A percentile compares a stretch with the other conserved stretches of the same genome.
Evolutionary conservation across 176 grass and related monocot species (phyloP).

Genomic region (Oropetium thomaeum): DNA sequence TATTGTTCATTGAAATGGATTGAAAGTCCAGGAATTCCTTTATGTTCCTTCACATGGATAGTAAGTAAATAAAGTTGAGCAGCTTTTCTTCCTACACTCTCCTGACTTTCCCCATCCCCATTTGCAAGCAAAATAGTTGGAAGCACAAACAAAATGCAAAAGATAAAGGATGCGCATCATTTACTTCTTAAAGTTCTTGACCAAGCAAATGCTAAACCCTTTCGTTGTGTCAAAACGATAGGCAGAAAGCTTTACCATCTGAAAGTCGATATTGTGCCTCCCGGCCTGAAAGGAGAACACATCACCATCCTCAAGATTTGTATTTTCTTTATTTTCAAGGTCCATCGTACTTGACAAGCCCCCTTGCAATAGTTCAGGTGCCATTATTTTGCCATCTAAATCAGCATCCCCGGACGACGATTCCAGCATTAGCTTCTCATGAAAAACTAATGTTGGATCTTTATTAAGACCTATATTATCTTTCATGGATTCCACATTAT

Average conservation of each 20-base stretch:
- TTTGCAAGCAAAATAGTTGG: background rate
- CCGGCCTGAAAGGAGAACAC: conserved; percentile 74
- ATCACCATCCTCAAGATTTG: conserved; percentile 62
- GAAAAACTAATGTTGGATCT: conserved; percentile 82
- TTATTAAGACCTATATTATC: conserved; percentile 49
- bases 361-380: conserved; percentile 42
- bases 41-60: conserved; percentile 2
- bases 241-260: conserved; percentile 49
- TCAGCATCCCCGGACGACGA: conserved; percentile 42
- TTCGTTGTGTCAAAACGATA: background rate
- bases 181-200: conserved; percentile 7
- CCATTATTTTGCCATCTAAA: conserved; percentile 34
- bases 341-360: conserved; percentile 39
- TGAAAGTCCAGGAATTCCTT: background rate
- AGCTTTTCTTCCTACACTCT: background rate
- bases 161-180: background rate
- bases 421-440: conserved; percentile 55
- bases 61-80: background rate
- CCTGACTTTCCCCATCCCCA: background rate
- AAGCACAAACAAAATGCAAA: background rate
- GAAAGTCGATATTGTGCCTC: conserved; percentile 57
- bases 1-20: background rate
- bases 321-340: conserved; percentile 36
- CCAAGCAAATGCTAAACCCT: background rate
- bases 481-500: conserved; percentile 44